These are phyloP conservation scores for Spongospora subterranea DNA, from an alignment of 208 protist genomes.

Conservation along the genomic window DNA sequence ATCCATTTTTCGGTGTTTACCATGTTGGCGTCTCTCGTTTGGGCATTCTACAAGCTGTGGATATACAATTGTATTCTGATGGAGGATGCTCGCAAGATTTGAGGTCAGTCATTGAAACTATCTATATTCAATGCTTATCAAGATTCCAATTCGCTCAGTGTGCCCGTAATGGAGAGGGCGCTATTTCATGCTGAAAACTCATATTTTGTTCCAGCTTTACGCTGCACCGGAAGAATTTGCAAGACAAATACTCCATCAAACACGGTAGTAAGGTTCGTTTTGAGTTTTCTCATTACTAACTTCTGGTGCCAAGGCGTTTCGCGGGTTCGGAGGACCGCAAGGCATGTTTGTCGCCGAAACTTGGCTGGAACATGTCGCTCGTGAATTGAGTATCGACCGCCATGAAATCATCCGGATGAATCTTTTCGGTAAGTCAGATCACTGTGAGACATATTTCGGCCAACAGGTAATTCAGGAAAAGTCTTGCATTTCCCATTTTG, in stretches of 20 bases:
- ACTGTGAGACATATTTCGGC: neutral
- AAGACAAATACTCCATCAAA: slow-evolving; percentile 82
- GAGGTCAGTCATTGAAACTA: neutral
- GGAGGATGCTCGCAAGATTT: slow-evolving; percentile 79
- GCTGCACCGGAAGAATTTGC: slow-evolving; percentile 68
- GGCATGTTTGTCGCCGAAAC: slow-evolving; percentile 76
- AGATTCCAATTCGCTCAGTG: slow-evolving; percentile 6
- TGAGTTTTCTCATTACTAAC: neutral
- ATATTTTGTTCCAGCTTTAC: slow-evolving; percentile 80
- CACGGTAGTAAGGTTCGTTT: slow-evolving; percentile 69
- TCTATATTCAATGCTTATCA: neutral
- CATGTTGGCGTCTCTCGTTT: slow-evolving; percentile 74
- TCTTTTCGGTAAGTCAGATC: neutral
- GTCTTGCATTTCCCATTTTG: neutral
- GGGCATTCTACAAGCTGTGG: slow-evolving; percentile 70
- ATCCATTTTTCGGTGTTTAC: slow-evolving; percentile 78
- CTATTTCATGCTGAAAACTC: slow-evolving; percentile 81
- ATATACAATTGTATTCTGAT: slow-evolving; percentile 74
- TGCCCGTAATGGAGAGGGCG: slow-evolving; percentile 75
- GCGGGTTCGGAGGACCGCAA: slow-evolving; percentile 84
- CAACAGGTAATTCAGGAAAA: neutral
- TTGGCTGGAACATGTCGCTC: slow-evolving; percentile 77
- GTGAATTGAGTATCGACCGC: slow-evolving; percentile 50
- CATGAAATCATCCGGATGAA: slow-evolving; percentile 61
- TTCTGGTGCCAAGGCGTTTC: slow-evolving; percentile 74